Conservation (phyloP, 306 rosid species). For the Dalbergia oliveri region DNA sequence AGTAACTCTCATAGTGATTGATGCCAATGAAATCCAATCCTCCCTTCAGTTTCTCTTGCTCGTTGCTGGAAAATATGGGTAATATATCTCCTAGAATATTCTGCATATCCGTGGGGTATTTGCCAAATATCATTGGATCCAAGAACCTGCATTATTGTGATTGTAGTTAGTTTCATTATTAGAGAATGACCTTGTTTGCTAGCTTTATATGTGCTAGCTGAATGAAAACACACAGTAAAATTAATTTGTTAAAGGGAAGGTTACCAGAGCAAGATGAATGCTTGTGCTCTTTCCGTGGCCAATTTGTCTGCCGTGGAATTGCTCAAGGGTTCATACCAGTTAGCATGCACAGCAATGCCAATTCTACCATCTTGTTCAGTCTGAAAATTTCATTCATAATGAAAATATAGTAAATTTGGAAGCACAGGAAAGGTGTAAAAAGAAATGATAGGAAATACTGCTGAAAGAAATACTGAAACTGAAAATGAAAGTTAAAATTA, state of each 20-base stretch:
- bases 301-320: constrained; percentile 59
- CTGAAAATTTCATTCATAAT: constrained; percentile 50
- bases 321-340: constrained; percentile 69
- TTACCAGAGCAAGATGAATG: constrained; percentile 63
- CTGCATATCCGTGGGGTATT: constrained; percentile 61
- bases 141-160: constrained; percentile 57
- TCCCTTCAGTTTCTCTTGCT: constrained; percentile 54
- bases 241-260: too few species aligned
- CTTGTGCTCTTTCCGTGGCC: constrained; percentile 64
- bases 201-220: background rate
- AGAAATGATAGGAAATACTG: too few species aligned
- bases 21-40: constrained; percentile 70
- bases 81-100: constrained; percentile 54
- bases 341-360: constrained; percentile 34
- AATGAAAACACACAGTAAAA: background rate
- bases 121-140: constrained; percentile 62
- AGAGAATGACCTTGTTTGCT: background rate
- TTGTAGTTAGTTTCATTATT: background rate
- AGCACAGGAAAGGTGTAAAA: background rate
- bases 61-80: constrained; percentile 53
- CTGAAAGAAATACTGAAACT: too few species aligned
- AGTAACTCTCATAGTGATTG: constrained; percentile 64
- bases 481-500: too few species aligned
- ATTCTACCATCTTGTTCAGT: constrained; percentile 50
- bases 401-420: background rate